A percentile compares a stretch with the other conserved stretches of the same genome.
These are phyloP conservation scores for Hyphopichia burtonii DNA, from an alignment of 1,139 yeast genomes.

Conservation along the genomic window DNA sequence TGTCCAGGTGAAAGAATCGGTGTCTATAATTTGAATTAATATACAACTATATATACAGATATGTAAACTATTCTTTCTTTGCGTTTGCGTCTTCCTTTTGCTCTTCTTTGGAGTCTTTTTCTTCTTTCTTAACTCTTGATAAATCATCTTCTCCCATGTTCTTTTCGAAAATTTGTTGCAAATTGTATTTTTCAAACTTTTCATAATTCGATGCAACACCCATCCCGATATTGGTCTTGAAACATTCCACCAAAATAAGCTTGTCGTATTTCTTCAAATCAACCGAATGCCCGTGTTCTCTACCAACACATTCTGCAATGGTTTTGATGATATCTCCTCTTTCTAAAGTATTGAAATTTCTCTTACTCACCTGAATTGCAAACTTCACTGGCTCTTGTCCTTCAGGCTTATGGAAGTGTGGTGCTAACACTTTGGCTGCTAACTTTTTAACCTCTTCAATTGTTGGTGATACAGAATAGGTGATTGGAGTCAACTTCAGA, in stretches of 20 bases:
- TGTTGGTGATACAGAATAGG: constrained; percentile 71
- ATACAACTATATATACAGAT: background rate
- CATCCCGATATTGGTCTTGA: constrained; percentile 79
- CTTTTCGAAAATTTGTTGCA: constrained; percentile 63
- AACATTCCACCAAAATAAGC: constrained; percentile 81
- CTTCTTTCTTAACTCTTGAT: constrained; percentile 10
- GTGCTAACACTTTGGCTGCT: constrained; percentile 55
- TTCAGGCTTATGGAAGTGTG: constrained; percentile 60
- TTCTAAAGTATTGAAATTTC: constrained; percentile 74
- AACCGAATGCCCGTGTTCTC: constrained; percentile 69
- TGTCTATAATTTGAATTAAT: constrained; percentile 1
- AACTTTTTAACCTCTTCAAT: constrained; percentile 63
- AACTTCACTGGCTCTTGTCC: constrained; percentile 56
- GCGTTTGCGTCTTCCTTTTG: constrained; percentile 4
- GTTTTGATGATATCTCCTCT: constrained; percentile 68
- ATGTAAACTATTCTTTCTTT: background rate
- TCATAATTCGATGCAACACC: constrained; percentile 72
- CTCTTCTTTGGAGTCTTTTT: constrained; percentile 5
- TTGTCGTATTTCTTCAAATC: constrained; percentile 81
- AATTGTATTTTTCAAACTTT: constrained; percentile 52
- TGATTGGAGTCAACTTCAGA: constrained; percentile 79
- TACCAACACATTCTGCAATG: constrained; percentile 72
- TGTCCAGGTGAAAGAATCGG: constrained; percentile 29
- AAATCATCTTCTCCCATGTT: constrained; percentile 17
- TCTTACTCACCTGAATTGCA: constrained; percentile 76